Conservation (phyloP, 352 stramenopile species). For the Globisporangium cylindrosporum region DNA sequence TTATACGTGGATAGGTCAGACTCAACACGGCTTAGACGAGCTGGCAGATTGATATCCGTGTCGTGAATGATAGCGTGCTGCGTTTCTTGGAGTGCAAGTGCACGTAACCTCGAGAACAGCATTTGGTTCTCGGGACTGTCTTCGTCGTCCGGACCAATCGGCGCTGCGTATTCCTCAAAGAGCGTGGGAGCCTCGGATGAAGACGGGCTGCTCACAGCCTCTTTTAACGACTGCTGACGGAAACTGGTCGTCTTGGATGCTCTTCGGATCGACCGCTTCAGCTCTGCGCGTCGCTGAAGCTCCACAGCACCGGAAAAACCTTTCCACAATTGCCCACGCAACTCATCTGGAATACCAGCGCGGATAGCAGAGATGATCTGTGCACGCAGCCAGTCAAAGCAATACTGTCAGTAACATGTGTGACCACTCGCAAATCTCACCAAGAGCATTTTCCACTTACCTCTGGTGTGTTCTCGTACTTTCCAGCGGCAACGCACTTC, state of each 20-base stretch:
- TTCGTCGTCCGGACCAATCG: slow-evolving; percentile 36
- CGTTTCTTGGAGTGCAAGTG: slow-evolving; percentile 47
- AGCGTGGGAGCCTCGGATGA: slow-evolving; percentile 15
- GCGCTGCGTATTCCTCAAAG: slow-evolving; percentile 47
- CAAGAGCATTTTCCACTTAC: slow-evolving; percentile 20
- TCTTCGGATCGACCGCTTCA: slow-evolving; percentile 52
- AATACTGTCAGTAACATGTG: background rate
- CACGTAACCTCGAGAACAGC: slow-evolving; percentile 57
- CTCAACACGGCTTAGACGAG: slow-evolving; percentile 20
- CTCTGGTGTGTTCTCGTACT: slow-evolving; percentile 63
- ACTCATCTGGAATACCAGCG: slow-evolving; percentile 71
- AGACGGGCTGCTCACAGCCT: background rate
- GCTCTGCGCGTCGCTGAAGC: slow-evolving; percentile 55
- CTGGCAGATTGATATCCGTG: slow-evolving; percentile 9
- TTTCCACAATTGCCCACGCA: slow-evolving; percentile 72
- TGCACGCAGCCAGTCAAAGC: background rate
- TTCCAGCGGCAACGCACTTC: slow-evolving; percentile 60
- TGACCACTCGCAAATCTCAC: background rate
- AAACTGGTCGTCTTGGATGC: slow-evolving; percentile 46
- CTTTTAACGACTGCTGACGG: slow-evolving; percentile 17
- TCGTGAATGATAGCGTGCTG: slow-evolving; percentile 8
- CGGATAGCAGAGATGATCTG: slow-evolving; percentile 76
- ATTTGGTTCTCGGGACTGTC: slow-evolving; percentile 61
- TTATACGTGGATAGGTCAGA: slow-evolving; percentile 42
- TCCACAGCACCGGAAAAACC: slow-evolving; percentile 64